Base-by-base conservation (phyloP, 768 basidiomycete species). In the Amanita brunnescens region DNA sequence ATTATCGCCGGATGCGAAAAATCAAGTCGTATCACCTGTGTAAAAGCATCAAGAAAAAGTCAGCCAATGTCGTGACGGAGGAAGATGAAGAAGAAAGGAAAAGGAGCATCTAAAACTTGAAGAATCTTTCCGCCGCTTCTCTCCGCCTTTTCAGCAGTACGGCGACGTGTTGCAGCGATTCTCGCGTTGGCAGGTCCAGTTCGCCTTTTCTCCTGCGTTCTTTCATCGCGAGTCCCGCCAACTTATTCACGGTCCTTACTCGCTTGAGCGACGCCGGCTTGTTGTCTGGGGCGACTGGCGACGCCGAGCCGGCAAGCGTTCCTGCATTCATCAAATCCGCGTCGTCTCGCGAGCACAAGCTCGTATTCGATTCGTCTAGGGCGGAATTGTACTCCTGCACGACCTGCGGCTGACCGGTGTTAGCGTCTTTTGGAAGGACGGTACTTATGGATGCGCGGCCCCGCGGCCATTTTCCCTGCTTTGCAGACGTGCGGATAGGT, bases 201-300 rank as follows among this genome's bases (percentile, higher is more conserved):
- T 47, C 18, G 32, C 45, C 45, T 34, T 47, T 47, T 35, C 45
- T 47, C 30, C 45, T 35, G 32, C 45, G 45, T 24, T 47, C 45
- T 24, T 34, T 33, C 45, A 47, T 47, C 23, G 33, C 45, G 18
- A 47, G 20, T 33, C 45, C 45, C 9, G 45, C 32, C 18, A 9
- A 18, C 12, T 14, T 23, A 32, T 47, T 34, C 20, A 47, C 45
- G 12, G 45, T 47, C 34, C 45, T 47, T 8, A 47, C 45, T 12
- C 45, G 30, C 30, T 47, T 47, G 33, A 47, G 13, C 12, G 18
- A 35, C 6, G 6, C 5, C 10, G 45, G 5, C 1, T 20, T 8
- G 12, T 32, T 16, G n/a, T 33, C 10, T 5, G 20, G 6, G 33
- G 33, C 34, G 3, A 35, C n/a, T 21, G 34, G 32, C n/a, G 45